Evolutionary conservation across 2,329 filamentous ascomycete species (phyloP).

Genomic region (Byssothecium circinans): DNA sequence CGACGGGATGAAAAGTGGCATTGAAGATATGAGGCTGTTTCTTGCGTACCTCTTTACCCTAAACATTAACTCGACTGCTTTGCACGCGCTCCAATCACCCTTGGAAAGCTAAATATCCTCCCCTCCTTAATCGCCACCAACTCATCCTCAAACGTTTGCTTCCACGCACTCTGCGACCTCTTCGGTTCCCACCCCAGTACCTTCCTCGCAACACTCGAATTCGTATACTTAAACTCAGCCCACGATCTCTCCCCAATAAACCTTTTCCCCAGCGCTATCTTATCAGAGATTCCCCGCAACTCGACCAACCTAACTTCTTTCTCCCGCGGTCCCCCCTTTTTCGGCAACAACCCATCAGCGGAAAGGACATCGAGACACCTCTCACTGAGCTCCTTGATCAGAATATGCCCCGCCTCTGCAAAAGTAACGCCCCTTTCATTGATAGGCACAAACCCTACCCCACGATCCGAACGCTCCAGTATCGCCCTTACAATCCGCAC

Average conservation of each 20-base stretch:
- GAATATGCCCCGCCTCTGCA: slow-evolving; percentile 10
- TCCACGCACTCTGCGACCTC: slow-evolving; percentile 13
- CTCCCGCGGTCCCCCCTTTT: slow-evolving; percentile 11
- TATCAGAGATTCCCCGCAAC: slow-evolving; percentile 13
- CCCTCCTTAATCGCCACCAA: slow-evolving; percentile 13
- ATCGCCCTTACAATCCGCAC: slow-evolving; percentile 13
- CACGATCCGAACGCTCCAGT: slow-evolving; percentile 14
- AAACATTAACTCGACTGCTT: background rate
- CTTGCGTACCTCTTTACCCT: no score
- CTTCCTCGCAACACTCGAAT: slow-evolving; percentile 11
- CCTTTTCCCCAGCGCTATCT: slow-evolving; percentile 10
- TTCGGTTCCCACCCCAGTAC: slow-evolving; percentile 15
- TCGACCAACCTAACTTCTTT: slow-evolving; percentile 11
- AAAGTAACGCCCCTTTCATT: slow-evolving; percentile 16
- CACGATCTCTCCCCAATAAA: slow-evolving; percentile 13
- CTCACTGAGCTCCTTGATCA: slow-evolving; percentile 14
- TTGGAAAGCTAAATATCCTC: slow-evolving; percentile 8
- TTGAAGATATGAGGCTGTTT: no score
- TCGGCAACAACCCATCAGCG: slow-evolving; percentile 12
- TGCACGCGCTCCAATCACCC: slow-evolving; percentile 11
- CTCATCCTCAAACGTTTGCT: slow-evolving; percentile 14
- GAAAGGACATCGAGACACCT: slow-evolving; percentile 15
- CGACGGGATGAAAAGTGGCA: no score
- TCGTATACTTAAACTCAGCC: slow-evolving; percentile 14
- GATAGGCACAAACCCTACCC: slow-evolving; percentile 13